Conservation (phyloP, 1,284 basidiomycete genomes). For the Naganishia cerealis region DNA sequence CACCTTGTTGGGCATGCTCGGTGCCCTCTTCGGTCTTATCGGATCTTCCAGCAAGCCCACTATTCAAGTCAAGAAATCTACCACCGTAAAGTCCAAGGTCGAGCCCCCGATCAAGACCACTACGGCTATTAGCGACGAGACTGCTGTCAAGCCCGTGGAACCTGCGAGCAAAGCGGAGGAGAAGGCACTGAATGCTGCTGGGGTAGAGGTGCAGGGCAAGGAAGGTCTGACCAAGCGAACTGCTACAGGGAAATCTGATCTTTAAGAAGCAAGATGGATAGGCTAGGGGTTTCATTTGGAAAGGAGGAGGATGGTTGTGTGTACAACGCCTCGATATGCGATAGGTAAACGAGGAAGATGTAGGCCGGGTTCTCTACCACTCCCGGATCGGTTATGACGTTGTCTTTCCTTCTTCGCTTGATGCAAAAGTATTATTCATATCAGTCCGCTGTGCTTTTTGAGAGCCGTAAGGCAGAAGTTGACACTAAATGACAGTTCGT, state of each 20-base stretch:
- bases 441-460: too few relatives aligned
- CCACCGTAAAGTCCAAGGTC: conserved; percentile 37
- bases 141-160: conserved; percentile 37
- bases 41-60: conserved; percentile 55
- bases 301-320: background rate
- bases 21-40: conserved; percentile 72
- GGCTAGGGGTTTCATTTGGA: background rate
- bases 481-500: too few relatives aligned
- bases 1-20: conserved; percentile 79
- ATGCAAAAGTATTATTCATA: too few relatives aligned
- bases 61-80: conserved; percentile 49
- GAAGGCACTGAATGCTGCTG: conserved; percentile 39
- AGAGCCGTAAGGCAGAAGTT: too few relatives aligned
- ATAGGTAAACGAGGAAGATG: background rate
- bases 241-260: conserved; percentile 22
- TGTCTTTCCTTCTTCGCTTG: too few relatives aligned
- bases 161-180: conserved; percentile 41
- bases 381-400: background rate
- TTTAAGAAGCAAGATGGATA: background rate
- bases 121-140: background rate
- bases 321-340: background rate
- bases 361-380: background rate
- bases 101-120: conserved; percentile 3
- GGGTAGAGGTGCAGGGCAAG: conserved; percentile 35
- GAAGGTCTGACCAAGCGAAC: conserved; percentile 22